Base-by-base conservation (phyloP, 345 rosid species). In the Angophora floribunda region DNA sequence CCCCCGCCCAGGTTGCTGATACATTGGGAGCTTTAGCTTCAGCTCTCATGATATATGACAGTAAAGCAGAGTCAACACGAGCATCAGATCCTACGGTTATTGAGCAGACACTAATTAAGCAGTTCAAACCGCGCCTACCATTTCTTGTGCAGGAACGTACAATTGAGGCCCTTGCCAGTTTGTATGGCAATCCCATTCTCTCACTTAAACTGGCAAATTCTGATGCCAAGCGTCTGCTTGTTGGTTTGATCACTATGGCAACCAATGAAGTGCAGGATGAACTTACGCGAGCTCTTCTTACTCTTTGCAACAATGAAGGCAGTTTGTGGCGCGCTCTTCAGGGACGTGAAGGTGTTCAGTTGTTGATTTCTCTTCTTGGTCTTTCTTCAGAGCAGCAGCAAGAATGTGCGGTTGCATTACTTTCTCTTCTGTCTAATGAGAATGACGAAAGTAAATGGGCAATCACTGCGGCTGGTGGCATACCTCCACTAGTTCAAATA, bases 361-460 rank as follows among this genome's bases (percentile, higher is more conserved):
- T 98, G 91, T 87, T 98, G 92, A 98, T 98, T 91, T 98, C 99
- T 88, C 99, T 98, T 92, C 98, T 98, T 16, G 99, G 99, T 87
- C 98, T 98, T 89, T 98, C 99, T 75, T 98, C 99, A 41, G 99
- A 98, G 90, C 99, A 97, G 88, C 99, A 98, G 92, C 99, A 98
- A 91, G 99, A 98, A 93, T 97, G 99, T 94, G 97, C 99, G 50
- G 99, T 98, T 92, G 99, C 99, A 85, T 95, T 98, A 92, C 97
- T 98, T 88, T 95, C 96, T 90, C 98, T 98, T 89, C 91, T 98
- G 87, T 97, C 99, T 49, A 94, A 96, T 86, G 99, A 98, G 94
- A 97, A 98, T 82, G 99, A 98, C 91, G 99, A 98, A 90, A 98
- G 99, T 91, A 98, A 98, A 92, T 98, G 99, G 99, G 99, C 99